Evolutionary conservation across 108 stramenopile genomes (phyloP).

Genomic region (Poteriospumella lacustris): DNA sequence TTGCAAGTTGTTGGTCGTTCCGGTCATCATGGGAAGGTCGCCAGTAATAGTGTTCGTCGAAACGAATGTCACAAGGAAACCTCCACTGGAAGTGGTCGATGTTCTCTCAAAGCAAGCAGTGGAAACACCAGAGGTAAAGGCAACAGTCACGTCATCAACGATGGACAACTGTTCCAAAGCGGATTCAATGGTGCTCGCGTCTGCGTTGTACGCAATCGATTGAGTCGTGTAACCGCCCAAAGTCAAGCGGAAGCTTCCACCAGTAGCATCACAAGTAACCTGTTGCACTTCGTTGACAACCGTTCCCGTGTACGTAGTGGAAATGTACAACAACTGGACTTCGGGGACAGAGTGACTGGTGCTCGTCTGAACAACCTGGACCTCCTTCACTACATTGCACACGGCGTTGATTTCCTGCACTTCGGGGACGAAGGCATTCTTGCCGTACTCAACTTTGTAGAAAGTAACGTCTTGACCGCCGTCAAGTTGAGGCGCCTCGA

Average conservation of each 20-base stretch:
- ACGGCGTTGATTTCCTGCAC: slow-evolving; percentile 48
- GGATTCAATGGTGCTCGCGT: slow-evolving; percentile 44
- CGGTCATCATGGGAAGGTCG: slow-evolving; percentile 56
- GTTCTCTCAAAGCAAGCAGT: slow-evolving; percentile 3
- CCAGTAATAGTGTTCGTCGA: slow-evolving; percentile 52
- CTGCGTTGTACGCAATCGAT: slow-evolving; percentile 56
- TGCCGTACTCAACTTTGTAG: slow-evolving; percentile 67
- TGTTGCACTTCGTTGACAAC: slow-evolving; percentile 43
- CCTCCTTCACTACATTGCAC: slow-evolving; percentile 24
- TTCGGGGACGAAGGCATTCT: slow-evolving; percentile 58
- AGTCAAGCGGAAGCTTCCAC: slow-evolving; percentile 61
- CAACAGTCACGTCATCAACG: slow-evolving; percentile 54
- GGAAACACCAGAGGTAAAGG: slow-evolving; percentile 22
- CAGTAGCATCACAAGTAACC: slow-evolving; percentile 66
- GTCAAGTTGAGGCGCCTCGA: slow-evolving; percentile 53
- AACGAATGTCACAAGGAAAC: slow-evolving; percentile 55
- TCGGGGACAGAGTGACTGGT: slow-evolving; percentile 21
- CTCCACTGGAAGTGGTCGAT: neutral
- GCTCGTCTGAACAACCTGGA: slow-evolving; percentile 42
- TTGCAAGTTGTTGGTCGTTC: slow-evolving; percentile 56
- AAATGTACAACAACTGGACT: slow-evolving; percentile 23
- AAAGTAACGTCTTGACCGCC: slow-evolving; percentile 59
- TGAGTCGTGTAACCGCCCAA: slow-evolving; percentile 58
- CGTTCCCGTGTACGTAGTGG: slow-evolving; percentile 25
- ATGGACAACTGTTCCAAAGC: slow-evolving; percentile 57